Conservation (phyloP, 2,329 filamentous ascomycete genomes). For the Exophiala aquamarina region DNA sequence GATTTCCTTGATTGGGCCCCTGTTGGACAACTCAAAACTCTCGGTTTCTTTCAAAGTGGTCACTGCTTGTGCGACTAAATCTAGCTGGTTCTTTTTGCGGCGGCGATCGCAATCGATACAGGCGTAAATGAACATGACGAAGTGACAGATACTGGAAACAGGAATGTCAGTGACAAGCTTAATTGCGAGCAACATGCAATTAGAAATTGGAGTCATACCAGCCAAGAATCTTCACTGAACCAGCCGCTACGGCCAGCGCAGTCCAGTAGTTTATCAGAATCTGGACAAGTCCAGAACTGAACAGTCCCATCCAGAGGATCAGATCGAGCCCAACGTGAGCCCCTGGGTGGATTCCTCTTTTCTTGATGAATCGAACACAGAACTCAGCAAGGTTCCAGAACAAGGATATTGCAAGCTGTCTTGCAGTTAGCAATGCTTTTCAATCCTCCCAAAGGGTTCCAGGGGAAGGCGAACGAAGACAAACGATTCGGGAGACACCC, state of each 20-base stretch:
- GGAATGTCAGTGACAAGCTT: background rate
- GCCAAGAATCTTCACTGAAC: background rate
- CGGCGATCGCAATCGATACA: background rate
- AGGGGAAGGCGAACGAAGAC: background rate
- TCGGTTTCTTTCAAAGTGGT: background rate
- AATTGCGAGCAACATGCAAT: background rate
- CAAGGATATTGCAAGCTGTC: background rate
- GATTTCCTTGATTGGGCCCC: too few species aligned
- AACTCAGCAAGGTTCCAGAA: background rate
- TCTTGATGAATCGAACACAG: background rate
- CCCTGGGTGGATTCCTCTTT: background rate
- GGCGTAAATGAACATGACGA: background rate
- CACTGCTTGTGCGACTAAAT: too few species aligned
- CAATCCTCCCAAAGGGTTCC: background rate
- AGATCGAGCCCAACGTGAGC: slow-evolving; percentile 1
- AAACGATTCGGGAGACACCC: slow-evolving; percentile 1
- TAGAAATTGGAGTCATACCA: background rate
- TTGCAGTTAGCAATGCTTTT: background rate
- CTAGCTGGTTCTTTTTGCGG: background rate
- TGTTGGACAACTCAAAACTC: background rate
- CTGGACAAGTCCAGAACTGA: background rate
- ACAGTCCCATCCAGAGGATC: background rate
- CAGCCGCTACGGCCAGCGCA: background rate
- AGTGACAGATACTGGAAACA: background rate
- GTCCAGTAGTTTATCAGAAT: slow-evolving; percentile 1